Percentiles rank a stretch among this genome's conserved stretches.
phyloP scores from a whole-genome alignment of 768 basidiomycete genomes.

The Leccinum rimulosum region DNA sequence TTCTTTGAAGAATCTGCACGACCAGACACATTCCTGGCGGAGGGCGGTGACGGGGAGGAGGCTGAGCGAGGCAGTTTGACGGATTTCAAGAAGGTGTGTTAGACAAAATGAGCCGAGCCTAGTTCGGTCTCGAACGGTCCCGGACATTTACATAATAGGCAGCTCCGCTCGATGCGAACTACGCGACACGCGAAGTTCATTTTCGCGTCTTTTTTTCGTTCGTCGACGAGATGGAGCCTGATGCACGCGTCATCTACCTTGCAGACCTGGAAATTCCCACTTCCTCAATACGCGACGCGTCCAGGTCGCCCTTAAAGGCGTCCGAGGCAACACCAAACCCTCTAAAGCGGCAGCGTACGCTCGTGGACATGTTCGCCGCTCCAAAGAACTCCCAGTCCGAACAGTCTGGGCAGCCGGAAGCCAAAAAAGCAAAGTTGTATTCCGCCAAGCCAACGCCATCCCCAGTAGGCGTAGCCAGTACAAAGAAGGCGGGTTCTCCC shows the following conservation, averaged over 20 bases:
- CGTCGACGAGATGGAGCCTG: conserved; percentile 24
- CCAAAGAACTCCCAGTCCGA: conserved; percentile 29
- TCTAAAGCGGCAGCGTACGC: conserved; percentile 58
- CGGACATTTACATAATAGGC: conserved; percentile 14
- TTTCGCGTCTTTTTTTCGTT: conserved; percentile 13
- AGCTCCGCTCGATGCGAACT: not conserved
- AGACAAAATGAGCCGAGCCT: not conserved
- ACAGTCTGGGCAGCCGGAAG: conserved; percentile 25
- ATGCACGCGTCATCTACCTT: conserved; percentile 38
- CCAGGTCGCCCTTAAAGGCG: conserved; percentile 14
- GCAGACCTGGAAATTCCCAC: conserved; percentile 41
- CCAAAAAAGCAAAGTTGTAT: conserved; percentile 49
- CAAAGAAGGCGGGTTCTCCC: conserved; percentile 12
- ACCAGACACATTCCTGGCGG: conserved; percentile 48
- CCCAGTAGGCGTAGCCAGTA: conserved; percentile 12
- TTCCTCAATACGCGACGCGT: conserved; percentile 9
- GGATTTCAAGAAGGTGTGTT: conserved; percentile 8
- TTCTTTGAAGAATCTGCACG: conserved; percentile 48
- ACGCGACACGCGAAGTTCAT: conserved; percentile 11
- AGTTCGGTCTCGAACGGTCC: not conserved
- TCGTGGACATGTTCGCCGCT: conserved; percentile 59
- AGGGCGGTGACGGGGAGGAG: conserved; percentile 74
- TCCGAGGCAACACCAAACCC: conserved; percentile 29
- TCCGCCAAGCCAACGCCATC: conserved; percentile 25
- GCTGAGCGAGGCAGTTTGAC: conserved; percentile 76